A percentile compares a stretch with the other conserved stretches of the same genome.
These are phyloP conservation scores for Cryoendolithus antarcticus DNA, from an alignment of 2,329 filamentous ascomycete genomes.

Conservation along the genomic window DNA sequence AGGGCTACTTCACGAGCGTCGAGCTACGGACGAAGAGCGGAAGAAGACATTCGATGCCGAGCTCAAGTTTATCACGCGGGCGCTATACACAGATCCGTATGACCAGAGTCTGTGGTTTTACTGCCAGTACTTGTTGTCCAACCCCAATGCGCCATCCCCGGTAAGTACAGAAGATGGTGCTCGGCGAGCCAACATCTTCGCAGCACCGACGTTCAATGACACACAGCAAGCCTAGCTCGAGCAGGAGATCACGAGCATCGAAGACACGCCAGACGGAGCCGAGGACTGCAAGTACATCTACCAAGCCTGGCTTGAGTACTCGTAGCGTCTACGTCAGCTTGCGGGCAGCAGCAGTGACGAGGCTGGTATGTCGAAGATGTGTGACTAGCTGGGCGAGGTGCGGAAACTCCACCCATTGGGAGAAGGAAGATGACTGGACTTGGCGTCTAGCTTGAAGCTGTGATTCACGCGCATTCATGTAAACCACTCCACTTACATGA, in stretches of 20 bases:
- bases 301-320: constrained; percentile 69
- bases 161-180: constrained; percentile 17
- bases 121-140: constrained; percentile 73
- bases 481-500: too few relatives aligned
- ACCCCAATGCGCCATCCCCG: constrained; percentile 41
- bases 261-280: constrained; percentile 50
- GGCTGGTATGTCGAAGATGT: constrained; percentile 34
- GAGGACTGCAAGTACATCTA: constrained; percentile 80
- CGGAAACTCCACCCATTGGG: constrained; percentile 62
- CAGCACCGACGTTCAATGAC: too few relatives aligned
- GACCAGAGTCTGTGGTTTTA: constrained; percentile 98
- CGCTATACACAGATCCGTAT: constrained; percentile 77
- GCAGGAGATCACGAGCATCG: constrained; percentile 62
- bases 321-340: constrained; percentile 45
- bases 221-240: constrained; percentile 53
- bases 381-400: constrained; percentile 48
- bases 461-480: too few relatives aligned
- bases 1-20: constrained; percentile 57
- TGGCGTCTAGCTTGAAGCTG: constrained; percentile 40
- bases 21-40: constrained; percentile 50
- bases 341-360: constrained; percentile 26
- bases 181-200: constrained; percentile 40
- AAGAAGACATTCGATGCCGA: constrained; percentile 64
- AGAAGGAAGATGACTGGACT: constrained; percentile 61
- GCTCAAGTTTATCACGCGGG: constrained; percentile 60